Evolutionary conservation across 805 yeast species (phyloP).

Genomic region (Jamesozyma gamospora): DNA sequence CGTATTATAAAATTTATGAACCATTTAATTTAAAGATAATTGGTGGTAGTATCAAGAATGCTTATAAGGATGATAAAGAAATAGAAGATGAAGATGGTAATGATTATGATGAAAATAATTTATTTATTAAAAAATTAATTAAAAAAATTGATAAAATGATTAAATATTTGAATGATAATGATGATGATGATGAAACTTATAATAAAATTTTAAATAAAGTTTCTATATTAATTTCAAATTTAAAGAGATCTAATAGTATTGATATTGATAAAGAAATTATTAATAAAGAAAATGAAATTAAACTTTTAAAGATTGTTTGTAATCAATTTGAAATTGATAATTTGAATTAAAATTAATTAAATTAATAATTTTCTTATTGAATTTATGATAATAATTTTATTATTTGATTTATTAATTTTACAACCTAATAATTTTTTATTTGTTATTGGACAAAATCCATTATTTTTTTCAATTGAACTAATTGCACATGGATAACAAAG

Average conservation of each 20-base stretch:
- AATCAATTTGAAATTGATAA: constrained; percentile 23
- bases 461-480: constrained; percentile 43
- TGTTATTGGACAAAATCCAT: constrained; percentile 70
- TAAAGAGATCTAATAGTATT: constrained; percentile 14
- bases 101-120: neutral
- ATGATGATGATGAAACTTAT: neutral
- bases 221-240: constrained; percentile 14
- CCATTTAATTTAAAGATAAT: neutral
- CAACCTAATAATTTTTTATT: constrained; percentile 66
- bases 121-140: constrained; percentile 6
- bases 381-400: constrained; percentile 64
- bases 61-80: neutral
- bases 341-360: constrained; percentile 18
- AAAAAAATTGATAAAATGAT: constrained; percentile 13
- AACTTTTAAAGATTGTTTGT: constrained; percentile 16
- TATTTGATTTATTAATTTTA: constrained; percentile 43
- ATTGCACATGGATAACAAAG: constrained; percentile 83
- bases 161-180: constrained; percentile 9
- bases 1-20: neutral
- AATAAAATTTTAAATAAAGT: constrained; percentile 15
- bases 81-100: neutral
- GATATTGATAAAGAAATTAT: constrained; percentile 20
- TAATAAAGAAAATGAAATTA: constrained; percentile 21
- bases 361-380: constrained; percentile 70
- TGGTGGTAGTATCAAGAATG: neutral